Conservation (phyloP, 2,329 filamentous ascomycete genomes). For the Ceratocystis harringtonii region DNA sequence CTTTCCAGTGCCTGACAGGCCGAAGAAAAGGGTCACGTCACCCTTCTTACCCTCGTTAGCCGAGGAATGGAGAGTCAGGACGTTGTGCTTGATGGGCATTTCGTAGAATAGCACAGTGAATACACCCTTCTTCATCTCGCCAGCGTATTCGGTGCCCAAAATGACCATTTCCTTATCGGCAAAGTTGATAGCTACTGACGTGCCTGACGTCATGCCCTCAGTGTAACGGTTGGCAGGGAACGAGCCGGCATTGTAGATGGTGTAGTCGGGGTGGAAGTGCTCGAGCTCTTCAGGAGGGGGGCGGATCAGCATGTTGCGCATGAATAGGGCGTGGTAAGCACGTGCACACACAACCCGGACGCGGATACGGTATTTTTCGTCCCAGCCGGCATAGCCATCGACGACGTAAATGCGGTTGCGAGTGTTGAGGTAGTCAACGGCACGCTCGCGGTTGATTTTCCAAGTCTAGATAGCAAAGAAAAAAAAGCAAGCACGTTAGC, state of each 20-base stretch:
- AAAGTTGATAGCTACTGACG: conserved; percentile 97
- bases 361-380: conserved; percentile 92
- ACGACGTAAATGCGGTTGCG: conserved; percentile 97
- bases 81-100: conserved; percentile 99
- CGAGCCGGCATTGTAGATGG: conserved; percentile 97
- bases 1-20: conserved; percentile 96
- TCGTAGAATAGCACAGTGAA: conserved; percentile 99
- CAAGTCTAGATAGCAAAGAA: conserved; percentile 53
- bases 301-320: conserved; percentile 99
- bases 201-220: conserved; percentile 95
- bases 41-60: conserved; percentile 91
- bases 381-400: conserved; percentile 95
- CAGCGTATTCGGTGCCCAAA: conserved; percentile 94
- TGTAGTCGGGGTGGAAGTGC: conserved; percentile 97
- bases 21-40: conserved; percentile 98
- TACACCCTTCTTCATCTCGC: conserved; percentile 95
- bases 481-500: conserved; percentile 1
- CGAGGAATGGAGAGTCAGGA: conserved; percentile 93
- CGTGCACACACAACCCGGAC: conserved; percentile 97
- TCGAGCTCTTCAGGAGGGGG: conserved; percentile 81
- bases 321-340: conserved; percentile 98
- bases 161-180: conserved; percentile 99
- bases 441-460: conserved; percentile 98
- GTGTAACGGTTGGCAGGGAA: conserved; percentile 99
- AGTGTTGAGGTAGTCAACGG: conserved; percentile 98